phyloP scores from a whole-genome alignment of 768 basidiomycete genomes.

The Mycena vitilis region DNA sequence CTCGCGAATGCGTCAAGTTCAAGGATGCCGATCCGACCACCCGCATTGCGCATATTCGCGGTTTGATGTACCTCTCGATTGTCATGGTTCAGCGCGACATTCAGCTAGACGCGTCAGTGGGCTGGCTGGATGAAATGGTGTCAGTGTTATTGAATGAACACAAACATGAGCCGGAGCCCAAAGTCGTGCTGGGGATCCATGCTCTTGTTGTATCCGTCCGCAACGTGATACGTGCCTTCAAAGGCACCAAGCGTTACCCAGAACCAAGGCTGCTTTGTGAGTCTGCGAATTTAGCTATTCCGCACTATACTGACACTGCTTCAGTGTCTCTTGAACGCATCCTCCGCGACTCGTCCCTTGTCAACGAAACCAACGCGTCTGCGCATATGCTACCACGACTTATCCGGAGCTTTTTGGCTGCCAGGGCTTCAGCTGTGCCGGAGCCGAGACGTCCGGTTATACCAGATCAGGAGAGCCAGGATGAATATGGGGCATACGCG shows the following conservation, averaged over 20 bases:
- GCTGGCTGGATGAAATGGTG: slow-evolving; percentile 76
- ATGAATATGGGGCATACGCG: slow-evolving; percentile 66
- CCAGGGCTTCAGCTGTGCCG: slow-evolving; percentile 62
- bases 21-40: slow-evolving; percentile 70
- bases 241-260: slow-evolving; percentile 57
- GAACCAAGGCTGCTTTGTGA: slow-evolving; percentile 68
- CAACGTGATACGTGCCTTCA: slow-evolving; percentile 22
- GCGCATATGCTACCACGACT: slow-evolving; percentile 68
- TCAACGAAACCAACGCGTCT: slow-evolving; percentile 21
- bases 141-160: slow-evolving; percentile 67
- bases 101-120: slow-evolving; percentile 62
- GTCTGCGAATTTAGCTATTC: neutral
- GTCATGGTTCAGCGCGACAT: slow-evolving; percentile 67
- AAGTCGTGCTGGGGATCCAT: slow-evolving; percentile 18
- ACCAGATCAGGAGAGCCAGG: slow-evolving; percentile 76
- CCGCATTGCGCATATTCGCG: slow-evolving; percentile 79
- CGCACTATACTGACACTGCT: neutral
- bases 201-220: slow-evolving; percentile 22
- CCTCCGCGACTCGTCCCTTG: slow-evolving; percentile 13
- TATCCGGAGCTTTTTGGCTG: slow-evolving; percentile 71
- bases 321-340: slow-evolving; percentile 30
- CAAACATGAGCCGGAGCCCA: slow-evolving; percentile 42
- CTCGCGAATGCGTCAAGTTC: slow-evolving; percentile 76
- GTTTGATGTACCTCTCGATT: slow-evolving; percentile 75
- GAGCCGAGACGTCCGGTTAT: slow-evolving; percentile 47